These are phyloP conservation scores for Dovyalis caffra DNA, from an alignment of 345 rosid species.

Conservation along the genomic window DNA sequence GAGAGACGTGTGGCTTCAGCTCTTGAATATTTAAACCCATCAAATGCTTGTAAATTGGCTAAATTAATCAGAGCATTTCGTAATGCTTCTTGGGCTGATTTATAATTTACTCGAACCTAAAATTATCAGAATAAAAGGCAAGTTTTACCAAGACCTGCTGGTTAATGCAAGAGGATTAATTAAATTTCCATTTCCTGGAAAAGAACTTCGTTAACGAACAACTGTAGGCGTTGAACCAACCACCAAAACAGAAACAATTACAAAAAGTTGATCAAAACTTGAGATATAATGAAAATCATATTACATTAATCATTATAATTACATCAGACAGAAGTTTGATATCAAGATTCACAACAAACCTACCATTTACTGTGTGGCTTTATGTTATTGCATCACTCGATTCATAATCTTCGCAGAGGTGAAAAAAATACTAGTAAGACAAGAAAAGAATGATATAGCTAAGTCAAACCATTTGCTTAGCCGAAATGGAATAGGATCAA, in stretches of 20 bases:
- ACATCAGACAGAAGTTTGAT: not conserved
- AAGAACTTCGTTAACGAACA: not conserved
- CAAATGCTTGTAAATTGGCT: too few relatives aligned
- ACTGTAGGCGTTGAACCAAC: not conserved
- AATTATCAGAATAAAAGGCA: too few relatives aligned
- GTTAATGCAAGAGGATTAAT: not conserved
- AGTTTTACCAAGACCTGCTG: not conserved
- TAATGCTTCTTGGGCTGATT: too few relatives aligned
- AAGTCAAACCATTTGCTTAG: not conserved
- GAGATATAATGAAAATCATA: not conserved
- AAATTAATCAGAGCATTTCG: too few relatives aligned
- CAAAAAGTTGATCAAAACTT: not conserved
- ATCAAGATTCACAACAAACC: not conserved
- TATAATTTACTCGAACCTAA: too few relatives aligned
- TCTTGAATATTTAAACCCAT: too few relatives aligned
- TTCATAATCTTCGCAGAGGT: not conserved
- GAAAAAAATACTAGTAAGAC: too few relatives aligned
- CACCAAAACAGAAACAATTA: not conserved
- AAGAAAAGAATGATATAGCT: constrained; percentile 1
- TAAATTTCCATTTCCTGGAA: not conserved
- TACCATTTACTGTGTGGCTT: not conserved
- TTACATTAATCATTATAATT: too few relatives aligned
- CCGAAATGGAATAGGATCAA: not conserved
- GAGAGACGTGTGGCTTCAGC: too few relatives aligned
- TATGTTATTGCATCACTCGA: not conserved